A percentile compares a stretch with the other conserved stretches of the same genome.
These are phyloP conservation scores for Trypanosoma boissoni DNA, from an alignment of 208 protist genomes.

Conservation along the genomic window DNA sequence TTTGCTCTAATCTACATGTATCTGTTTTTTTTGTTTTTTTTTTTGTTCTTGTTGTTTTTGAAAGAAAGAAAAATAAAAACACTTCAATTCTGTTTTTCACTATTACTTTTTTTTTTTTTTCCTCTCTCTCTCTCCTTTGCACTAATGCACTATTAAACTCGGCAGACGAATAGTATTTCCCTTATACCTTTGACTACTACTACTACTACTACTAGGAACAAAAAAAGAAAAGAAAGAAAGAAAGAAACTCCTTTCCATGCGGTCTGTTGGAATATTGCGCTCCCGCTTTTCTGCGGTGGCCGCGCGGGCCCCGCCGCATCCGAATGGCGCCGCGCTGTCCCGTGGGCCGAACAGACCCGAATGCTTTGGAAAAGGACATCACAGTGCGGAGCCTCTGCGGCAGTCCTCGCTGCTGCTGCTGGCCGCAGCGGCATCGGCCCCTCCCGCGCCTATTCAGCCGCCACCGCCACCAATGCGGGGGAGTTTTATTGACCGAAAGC, in stretches of 20 bases:
- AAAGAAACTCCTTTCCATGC: conserved; percentile 6
- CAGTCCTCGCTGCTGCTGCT: conserved; percentile 29
- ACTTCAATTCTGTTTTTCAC: neutral
- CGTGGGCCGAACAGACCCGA: too few species aligned
- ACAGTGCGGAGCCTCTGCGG: too few species aligned
- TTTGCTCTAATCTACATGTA: neutral
- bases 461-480: conserved; percentile 35
- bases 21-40: neutral
- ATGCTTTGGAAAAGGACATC: too few species aligned
- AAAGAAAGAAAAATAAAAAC: neutral
- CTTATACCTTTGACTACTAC: too few species aligned
- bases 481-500: conserved; percentile 66
- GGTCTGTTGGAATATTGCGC: conserved; percentile 4
- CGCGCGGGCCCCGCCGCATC: too few species aligned
- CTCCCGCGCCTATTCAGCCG: conserved; percentile 5
- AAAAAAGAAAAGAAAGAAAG: conserved; percentile 5
- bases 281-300: neutral
- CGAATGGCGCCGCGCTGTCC: too few species aligned
- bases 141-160: too few species aligned
- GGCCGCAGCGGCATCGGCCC: neutral
- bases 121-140: neutral
- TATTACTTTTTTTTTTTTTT: neutral
- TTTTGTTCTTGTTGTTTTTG: neutral
- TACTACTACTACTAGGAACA: too few species aligned
- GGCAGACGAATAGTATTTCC: too few species aligned